Conservation (phyloP, 2,329 filamentous ascomycete species). For the Claviceps sorghi region DNA sequence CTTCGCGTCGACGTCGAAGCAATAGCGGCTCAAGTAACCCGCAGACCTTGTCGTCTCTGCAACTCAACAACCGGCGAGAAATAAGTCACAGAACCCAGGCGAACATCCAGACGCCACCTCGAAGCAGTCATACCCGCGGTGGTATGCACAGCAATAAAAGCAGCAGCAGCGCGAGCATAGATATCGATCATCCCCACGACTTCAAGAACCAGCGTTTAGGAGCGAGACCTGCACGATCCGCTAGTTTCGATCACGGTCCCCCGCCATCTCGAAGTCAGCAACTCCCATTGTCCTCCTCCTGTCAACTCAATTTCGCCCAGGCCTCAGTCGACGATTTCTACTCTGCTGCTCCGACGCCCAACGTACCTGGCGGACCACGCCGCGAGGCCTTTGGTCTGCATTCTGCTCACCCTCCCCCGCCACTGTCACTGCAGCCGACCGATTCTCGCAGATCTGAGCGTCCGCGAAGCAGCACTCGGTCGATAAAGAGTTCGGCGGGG, state of each 20-base stretch:
- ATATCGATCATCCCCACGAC: constrained; percentile 43
- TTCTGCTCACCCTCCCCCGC: constrained; percentile 21
- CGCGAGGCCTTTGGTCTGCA: constrained; percentile 23
- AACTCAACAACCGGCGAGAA: constrained; percentile 49
- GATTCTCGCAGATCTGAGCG: constrained; percentile 31
- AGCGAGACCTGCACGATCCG: constrained; percentile 42
- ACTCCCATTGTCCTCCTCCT: constrained; percentile 18
- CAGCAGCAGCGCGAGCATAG: constrained; percentile 52
- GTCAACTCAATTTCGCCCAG: constrained; percentile 35
- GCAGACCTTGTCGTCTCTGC: constrained; percentile 36
- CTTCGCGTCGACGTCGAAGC: constrained; percentile 51
- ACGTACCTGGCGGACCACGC: constrained; percentile 66
- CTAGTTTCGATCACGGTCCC: constrained; percentile 56
- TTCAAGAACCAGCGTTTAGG: constrained; percentile 46
- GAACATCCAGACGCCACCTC: constrained; percentile 23
- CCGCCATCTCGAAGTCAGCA: constrained; percentile 5
- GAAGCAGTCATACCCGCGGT: constrained; percentile 33
- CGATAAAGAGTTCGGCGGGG: constrained; percentile 33
- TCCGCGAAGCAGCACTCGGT: constrained; percentile 41
- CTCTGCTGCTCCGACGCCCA: constrained; percentile 77
- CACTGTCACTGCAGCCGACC: constrained; percentile 24
- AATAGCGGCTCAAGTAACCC: constrained; percentile 70
- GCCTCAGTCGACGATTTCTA: constrained; percentile 46
- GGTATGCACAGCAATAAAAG: constrained; percentile 59
- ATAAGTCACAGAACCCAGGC: constrained; percentile 21